Percentiles rank a stretch among this genome's conserved stretches.
phyloP scores from a whole-genome alignment of 2,329 filamentous ascomycete species.

The Fusarium sp. region DNA sequence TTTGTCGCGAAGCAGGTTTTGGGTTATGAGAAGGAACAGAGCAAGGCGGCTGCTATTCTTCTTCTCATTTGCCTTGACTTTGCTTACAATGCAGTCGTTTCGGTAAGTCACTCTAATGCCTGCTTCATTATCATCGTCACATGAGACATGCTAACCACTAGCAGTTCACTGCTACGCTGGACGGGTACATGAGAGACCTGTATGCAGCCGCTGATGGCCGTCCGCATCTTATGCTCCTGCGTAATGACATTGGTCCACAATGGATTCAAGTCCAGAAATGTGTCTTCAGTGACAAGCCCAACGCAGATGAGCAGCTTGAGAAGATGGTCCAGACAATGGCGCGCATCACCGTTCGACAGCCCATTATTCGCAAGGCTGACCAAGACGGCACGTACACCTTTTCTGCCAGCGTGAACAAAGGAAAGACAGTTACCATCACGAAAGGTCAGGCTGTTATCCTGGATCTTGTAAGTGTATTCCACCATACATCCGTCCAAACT shows the following conservation, averaged over 20 bases:
- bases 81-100: slow-evolving; percentile 4
- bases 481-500: too few relatives aligned
- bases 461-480: not conserved
- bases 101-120: not conserved
- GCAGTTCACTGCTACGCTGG: not conserved
- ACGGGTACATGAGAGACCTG: not conserved
- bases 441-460: not conserved
- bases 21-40: not conserved
- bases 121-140: not conserved
- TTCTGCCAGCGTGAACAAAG: not conserved
- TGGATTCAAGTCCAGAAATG: not conserved
- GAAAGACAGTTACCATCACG: not conserved
- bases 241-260: not conserved
- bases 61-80: slow-evolving; percentile 1
- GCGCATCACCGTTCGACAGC: not conserved
- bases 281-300: not conserved
- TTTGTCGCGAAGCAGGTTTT: not conserved
- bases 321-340: not conserved
- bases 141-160: not conserved
- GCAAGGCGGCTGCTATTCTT: not conserved
- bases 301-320: not conserved
- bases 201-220: not conserved
- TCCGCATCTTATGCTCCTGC: not conserved
- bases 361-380: not conserved
- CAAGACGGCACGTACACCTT: rapidly evolving